Evolutionary conservation across 345 rosid genomes (phyloP), one percentile per base, ranked within the genome.

Genomic region (Triadica sebifera): DNA sequence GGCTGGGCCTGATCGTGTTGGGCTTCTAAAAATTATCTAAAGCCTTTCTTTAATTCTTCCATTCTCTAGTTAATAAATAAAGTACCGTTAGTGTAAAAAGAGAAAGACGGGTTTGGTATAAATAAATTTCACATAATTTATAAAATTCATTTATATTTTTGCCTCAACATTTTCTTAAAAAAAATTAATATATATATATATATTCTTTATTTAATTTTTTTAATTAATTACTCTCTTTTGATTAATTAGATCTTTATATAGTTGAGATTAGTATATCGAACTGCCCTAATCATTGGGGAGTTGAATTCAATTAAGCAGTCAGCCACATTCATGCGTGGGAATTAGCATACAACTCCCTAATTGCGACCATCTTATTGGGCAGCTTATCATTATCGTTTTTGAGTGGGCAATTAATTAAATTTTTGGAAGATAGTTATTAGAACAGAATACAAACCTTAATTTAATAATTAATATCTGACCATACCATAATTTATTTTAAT

Each of bases 221-320:
- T n/a, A n/a, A n/a, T n/a, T n/a, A n/a, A 29, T 29, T 29, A 29
- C 2, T 29, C 34, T 29, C 34, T 29, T 60, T 39, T 34, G 61
- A 15, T 60, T 25, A 71, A 59, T 53, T 15, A 70, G 49, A 60
- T 70, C 16, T 41, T 7, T 20, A 43, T 43, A 43, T 13, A n/a
- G 74, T 63, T 80, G 52, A 76, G 69, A 69, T 76, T 77, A 70
- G 8, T 73, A 61, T 5, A 67, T 75, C 49, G 74, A 55, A 65
- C 38, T 1, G 34, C 61, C 17, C 60, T 41, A 75, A 75, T 75
- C 76, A 75, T 73, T 80, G 47, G 46, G 65, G 10, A 16, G 70
- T 52, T 77, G 41, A 65, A 1, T 38, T 63, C 68, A 67, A 74
- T 69, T 65, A 67, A 52, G 63, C 25, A 12, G 19, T 43, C 20